Conservation (phyloP, 1,284 basidiomycete genomes). For the Ceratobasidium theobromae region DNA sequence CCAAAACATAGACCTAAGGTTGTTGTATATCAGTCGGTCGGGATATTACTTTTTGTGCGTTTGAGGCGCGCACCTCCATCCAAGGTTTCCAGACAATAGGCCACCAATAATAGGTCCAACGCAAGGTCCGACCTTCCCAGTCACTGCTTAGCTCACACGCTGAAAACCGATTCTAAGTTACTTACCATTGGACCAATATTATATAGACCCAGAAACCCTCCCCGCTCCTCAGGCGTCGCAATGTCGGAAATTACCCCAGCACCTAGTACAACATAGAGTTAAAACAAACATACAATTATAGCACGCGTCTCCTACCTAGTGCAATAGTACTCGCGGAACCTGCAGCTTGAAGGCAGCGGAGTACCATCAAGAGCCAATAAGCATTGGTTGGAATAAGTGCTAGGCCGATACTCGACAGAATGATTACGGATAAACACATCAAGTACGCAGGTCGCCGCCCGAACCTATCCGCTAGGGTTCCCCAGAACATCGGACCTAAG, state of each 20-base stretch:
- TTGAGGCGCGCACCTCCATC: conserved; percentile 36
- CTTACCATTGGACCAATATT: conserved; percentile 41
- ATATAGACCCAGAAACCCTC: conserved; percentile 56
- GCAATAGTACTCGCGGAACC: conserved; percentile 64
- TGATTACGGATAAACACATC: conserved; percentile 54
- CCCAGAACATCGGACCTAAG: conserved; percentile 64
- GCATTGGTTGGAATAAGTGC: conserved; percentile 59
- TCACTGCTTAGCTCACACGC: too few species aligned
- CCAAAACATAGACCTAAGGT: conserved; percentile 82
- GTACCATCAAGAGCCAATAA: conserved; percentile 62
- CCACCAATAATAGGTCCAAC: conserved; percentile 39
- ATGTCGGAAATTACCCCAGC: conserved; percentile 61
- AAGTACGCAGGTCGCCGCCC: conserved; percentile 60
- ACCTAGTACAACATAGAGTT: conserved; percentile 40
- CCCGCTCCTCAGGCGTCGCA: conserved; percentile 54
- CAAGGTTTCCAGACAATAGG: conserved; percentile 36
- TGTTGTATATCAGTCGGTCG: too few species aligned
- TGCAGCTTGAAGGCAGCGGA: conserved; percentile 61
- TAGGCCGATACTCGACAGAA: conserved; percentile 58
- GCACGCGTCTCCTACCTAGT: conserved; percentile 46
- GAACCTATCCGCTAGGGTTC: conserved; percentile 56
- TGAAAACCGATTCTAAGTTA: not conserved
- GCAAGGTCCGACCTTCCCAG: conserved; percentile 30
- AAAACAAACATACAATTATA: too few species aligned
- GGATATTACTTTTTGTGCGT: too few species aligned